phyloP scores from a whole-genome alignment of 192 early-diverging fungal genomes.

The Coemansia asiatica region DNA sequence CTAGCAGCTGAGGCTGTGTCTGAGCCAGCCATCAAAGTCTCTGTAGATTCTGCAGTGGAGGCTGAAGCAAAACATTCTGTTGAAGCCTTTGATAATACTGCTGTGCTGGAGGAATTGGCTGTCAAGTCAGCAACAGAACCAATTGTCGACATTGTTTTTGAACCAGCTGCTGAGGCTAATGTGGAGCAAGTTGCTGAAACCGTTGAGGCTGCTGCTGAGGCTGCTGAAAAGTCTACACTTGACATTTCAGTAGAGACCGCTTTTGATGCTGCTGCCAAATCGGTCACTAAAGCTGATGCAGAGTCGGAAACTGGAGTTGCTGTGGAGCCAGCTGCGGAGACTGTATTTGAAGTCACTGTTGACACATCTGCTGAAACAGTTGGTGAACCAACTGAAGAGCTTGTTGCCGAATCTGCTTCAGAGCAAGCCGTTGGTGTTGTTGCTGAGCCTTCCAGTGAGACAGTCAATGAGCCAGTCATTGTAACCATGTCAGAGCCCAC shows the following conservation, averaged over 20 bases:
- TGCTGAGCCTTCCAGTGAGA: conserved; percentile 1
- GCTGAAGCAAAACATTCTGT: background rate
- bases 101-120: background rate
- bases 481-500: background rate
- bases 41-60: background rate
- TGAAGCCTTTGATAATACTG: background rate
- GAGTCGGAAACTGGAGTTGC: background rate
- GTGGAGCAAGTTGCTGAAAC: background rate
- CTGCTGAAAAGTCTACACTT: no score
- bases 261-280: no score
- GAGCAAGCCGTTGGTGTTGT: background rate
- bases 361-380: conserved; percentile 5
- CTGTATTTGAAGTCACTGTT: background rate
- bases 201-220: background rate
- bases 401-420: background rate
- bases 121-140: background rate
- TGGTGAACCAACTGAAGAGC: background rate
- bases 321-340: background rate
- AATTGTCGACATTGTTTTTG: background rate
- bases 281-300: no score
- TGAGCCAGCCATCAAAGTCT: background rate
- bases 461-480: background rate
- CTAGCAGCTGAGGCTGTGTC: background rate
- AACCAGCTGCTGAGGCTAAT: background rate
- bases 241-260: no score